Conservation (phyloP, 345 rosid species). For the Turnera subulata region DNA sequence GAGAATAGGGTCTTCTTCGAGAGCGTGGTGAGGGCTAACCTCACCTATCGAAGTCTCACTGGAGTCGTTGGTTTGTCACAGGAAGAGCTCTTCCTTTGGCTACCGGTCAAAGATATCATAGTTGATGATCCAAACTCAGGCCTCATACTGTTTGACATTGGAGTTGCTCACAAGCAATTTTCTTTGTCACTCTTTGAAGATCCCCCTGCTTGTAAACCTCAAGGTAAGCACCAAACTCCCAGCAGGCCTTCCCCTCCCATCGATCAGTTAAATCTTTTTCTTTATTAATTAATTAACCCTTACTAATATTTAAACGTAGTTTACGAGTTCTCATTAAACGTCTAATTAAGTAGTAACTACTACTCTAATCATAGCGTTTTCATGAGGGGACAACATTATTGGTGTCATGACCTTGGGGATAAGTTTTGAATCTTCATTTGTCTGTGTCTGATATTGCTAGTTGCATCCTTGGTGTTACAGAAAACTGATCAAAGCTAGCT, state of each 20-base stretch:
- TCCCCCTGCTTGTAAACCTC: constrained; percentile 71
- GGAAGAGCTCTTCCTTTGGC: constrained; percentile 85
- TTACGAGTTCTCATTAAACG: not conserved
- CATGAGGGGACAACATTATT: too few relatives aligned
- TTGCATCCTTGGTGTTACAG: too few relatives aligned
- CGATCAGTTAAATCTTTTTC: too few relatives aligned
- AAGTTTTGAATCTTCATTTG: too few relatives aligned
- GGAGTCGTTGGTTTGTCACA: constrained; percentile 77
- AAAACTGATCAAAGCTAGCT: not conserved
- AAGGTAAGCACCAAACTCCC: constrained; percentile 33
- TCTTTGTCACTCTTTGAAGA: constrained; percentile 81
- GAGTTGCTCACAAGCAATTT: constrained; percentile 76
- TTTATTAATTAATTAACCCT: too few relatives aligned
- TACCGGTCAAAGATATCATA: constrained; percentile 72
- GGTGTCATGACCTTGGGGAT: too few relatives aligned
- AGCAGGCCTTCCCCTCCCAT: not conserved
- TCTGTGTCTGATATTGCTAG: too few relatives aligned
- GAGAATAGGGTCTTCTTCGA: constrained; percentile 68
- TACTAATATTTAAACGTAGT: not conserved
- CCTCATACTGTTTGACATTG: constrained; percentile 83
- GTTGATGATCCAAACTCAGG: constrained; percentile 80
- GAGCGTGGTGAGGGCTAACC: constrained; percentile 69
- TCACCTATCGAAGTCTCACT: constrained; percentile 63
- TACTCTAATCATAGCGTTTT: too few relatives aligned
- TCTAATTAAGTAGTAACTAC: too few relatives aligned